Evolutionary conservation across 352 stramenopile species (phyloP).

Genomic region (Phytophthora gonapodyides): DNA sequence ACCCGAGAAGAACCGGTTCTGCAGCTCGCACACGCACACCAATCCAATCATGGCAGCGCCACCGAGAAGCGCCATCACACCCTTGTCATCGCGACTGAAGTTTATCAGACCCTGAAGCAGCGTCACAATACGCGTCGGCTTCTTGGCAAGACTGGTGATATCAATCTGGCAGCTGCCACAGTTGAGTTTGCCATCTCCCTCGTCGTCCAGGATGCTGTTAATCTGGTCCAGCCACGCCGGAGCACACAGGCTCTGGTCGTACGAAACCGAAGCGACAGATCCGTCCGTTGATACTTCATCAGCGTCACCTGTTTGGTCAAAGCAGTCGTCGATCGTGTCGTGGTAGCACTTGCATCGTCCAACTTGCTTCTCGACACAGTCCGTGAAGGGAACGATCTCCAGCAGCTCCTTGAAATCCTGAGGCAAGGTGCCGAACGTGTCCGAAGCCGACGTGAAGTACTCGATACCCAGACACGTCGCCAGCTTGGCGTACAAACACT

Average conservation of each 20-base stretch:
- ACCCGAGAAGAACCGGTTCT: constrained; percentile 75
- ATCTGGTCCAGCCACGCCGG: constrained; percentile 51
- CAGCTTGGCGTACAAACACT: constrained; percentile 71
- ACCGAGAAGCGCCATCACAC: constrained; percentile 41
- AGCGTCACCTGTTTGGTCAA: constrained; percentile 43
- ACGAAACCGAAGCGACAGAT: constrained; percentile 35
- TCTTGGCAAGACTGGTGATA: constrained; percentile 63
- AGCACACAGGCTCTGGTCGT: constrained; percentile 65
- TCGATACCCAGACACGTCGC: constrained; percentile 68
- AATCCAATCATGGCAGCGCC: constrained; percentile 64
- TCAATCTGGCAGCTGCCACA: constrained; percentile 75
- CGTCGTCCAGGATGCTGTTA: constrained; percentile 53
- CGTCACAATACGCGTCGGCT: constrained; percentile 48
- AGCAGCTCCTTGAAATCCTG: constrained; percentile 72
- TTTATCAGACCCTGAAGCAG: constrained; percentile 61
- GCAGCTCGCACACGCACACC: constrained; percentile 65
- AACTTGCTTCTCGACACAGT: constrained; percentile 44
- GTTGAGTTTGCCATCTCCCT: constrained; percentile 64
- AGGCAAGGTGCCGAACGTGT: constrained; percentile 68
- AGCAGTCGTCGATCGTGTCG: constrained; percentile 49
- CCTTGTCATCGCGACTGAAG: constrained; percentile 39
- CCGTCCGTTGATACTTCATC: constrained; percentile 43
- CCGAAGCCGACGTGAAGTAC: constrained; percentile 41
- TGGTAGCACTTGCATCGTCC: constrained; percentile 56
- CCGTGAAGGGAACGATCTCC: constrained; percentile 50